These are phyloP conservation scores for Globisporangium heterothallicum DNA, from an alignment of 352 stramenopile genomes.

Conservation along the genomic window DNA sequence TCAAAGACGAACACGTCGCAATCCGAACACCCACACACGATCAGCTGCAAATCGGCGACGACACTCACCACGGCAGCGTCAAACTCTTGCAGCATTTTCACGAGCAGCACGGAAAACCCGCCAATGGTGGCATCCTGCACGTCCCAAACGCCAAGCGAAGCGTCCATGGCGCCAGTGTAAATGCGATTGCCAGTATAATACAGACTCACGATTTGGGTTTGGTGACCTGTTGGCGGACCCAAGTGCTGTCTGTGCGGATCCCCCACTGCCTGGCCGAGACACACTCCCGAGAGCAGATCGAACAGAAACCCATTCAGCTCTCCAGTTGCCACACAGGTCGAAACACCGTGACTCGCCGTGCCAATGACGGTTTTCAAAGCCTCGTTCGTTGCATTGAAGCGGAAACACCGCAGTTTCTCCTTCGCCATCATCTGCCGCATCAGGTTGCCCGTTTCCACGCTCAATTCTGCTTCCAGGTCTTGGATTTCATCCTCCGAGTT, in stretches of 20 bases:
- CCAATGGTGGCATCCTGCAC: conserved; percentile 45
- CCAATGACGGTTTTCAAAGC: conserved; percentile 68
- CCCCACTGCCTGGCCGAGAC: conserved; percentile 54
- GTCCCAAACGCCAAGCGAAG: conserved; percentile 60
- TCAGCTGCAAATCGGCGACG: conserved; percentile 39
- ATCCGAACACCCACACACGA: conserved; percentile 59
- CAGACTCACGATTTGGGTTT: conserved; percentile 60
- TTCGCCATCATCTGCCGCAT: conserved; percentile 70
- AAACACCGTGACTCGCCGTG: conserved; percentile 57
- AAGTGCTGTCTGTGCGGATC: conserved; percentile 62
- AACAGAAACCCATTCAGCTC: conserved; percentile 49
- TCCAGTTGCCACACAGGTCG: conserved; percentile 49
- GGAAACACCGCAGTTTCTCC: conserved; percentile 63
- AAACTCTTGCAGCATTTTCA: conserved; percentile 57
- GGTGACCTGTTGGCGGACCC: conserved; percentile 50
- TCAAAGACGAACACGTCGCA: conserved; percentile 75
- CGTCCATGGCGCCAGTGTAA: conserved; percentile 68
- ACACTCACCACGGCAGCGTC: conserved; percentile 71
- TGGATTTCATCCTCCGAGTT: conserved; percentile 67
- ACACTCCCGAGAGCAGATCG: conserved; percentile 61
- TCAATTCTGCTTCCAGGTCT: conserved; percentile 57
- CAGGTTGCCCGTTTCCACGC: conserved; percentile 58
- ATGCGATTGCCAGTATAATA: conserved; percentile 54
- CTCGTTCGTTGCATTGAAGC: conserved; percentile 70
- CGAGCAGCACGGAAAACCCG: conserved; percentile 44